Base-by-base conservation (phyloP, 2,329 filamentous ascomycete genomes). In the Calonectria montana region DNA sequence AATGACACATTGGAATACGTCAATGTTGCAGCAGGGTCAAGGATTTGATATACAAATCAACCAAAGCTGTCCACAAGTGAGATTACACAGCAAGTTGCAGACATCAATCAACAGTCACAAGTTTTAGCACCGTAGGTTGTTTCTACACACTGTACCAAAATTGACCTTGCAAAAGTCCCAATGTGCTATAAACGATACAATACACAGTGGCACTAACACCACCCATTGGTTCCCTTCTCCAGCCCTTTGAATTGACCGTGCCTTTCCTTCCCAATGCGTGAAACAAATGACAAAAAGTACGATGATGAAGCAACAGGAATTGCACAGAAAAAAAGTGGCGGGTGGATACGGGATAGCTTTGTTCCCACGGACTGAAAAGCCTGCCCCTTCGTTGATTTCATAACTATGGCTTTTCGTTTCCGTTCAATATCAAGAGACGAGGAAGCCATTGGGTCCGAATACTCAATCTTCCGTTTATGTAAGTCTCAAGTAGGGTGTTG, bases 141-240 rank as follows among this genome's bases (percentile, higher is more conserved):
- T 23, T 37, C 29, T 31, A 18, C 39, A 59, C 41, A 45, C 25
- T 23, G 23, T 31, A 12, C 53, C 25, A 29, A 35, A 47, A 45
- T 12, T 39, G 43, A 65, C 65, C 66, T 71, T 37, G 16, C 35
- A 50, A 59, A 70, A 70, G 74, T 75, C 70, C 72, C 70, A 74
- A 71, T 45, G 72, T 75, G 71, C 71, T 69, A 67, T 75, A 72
- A 73, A 78, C 68, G 67, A 64, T 78, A 78, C 73, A 78, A 72
- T 77, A 74, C 70, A 78, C 50, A 74, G 70, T 69, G 73, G 73
- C 68, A 73, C 71, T 65, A 75, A 74, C 69, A 74, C 76, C 73
- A 73, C 68, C 72, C 55, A 70, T 67, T 67, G 70, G 63, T 62
- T 62, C 70, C 71, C 27, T 71, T 61, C 59, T 71, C 63, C 69